Conservation (phyloP, 1,284 basidiomycete genomes). For the Abortiporus biennis region DNA sequence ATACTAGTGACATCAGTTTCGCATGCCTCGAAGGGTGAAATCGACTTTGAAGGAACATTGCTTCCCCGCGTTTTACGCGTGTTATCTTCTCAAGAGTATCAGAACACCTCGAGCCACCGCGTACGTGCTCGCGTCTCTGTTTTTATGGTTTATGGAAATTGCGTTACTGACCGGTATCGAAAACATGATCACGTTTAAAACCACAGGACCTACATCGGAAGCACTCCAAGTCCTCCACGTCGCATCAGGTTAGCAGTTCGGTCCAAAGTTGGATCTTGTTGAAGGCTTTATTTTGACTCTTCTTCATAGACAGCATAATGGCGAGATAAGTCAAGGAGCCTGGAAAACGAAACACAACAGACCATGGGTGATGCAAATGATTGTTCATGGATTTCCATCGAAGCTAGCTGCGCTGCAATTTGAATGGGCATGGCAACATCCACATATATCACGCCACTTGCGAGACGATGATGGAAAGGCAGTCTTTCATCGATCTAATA, state of each 20-base stretch:
- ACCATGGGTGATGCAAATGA: constrained; percentile 89
- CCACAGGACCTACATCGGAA: constrained; percentile 78
- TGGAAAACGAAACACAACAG: constrained; percentile 64
- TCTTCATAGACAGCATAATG: constrained; percentile 72
- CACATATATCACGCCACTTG: constrained; percentile 52
- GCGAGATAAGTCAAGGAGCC: constrained; percentile 72
- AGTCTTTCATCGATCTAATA: constrained; percentile 28
- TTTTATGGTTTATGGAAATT: too few relatives aligned
- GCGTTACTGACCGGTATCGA: too few relatives aligned
- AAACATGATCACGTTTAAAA: too few relatives aligned
- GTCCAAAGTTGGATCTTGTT: too few relatives aligned
- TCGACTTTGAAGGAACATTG: constrained; percentile 47
- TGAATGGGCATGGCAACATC: constrained; percentile 92
- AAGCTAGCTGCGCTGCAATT: constrained; percentile 82
- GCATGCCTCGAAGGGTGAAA: too few relatives aligned
- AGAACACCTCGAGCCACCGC: constrained; percentile 51
- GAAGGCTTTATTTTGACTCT: not conserved
- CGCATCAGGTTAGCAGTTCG: constrained; percentile 45
- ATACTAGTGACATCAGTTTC: too few relatives aligned
- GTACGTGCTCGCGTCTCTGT: too few relatives aligned
- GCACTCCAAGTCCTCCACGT: constrained; percentile 75
- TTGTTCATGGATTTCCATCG: constrained; percentile 85
- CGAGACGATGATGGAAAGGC: constrained; percentile 34
- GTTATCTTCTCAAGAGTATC: constrained; percentile 77
- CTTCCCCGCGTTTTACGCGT: constrained; percentile 81